phyloP scores from a whole-genome alignment of 1,284 basidiomycete species.

The Naganishia sp. region DNA sequence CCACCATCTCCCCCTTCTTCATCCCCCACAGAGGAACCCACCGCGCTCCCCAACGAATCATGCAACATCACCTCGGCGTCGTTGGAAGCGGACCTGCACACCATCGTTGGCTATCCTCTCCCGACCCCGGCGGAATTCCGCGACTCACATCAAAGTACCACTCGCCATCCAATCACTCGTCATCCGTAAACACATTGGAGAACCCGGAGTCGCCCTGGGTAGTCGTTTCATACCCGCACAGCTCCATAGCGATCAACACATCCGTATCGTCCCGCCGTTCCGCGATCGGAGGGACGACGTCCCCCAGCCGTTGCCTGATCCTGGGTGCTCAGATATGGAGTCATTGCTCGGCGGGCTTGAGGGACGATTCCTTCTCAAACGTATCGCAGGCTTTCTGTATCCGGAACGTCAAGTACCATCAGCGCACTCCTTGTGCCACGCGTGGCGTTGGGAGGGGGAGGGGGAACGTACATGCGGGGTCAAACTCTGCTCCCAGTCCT shows the following conservation, averaged over 20 bases:
- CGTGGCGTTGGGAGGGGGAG: no score
- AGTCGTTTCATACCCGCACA: slow-evolving; percentile 55
- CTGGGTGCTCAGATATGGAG: slow-evolving; percentile 47
- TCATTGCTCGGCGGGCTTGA: slow-evolving; percentile 52
- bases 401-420: slow-evolving; percentile 32
- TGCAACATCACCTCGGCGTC: slow-evolving; percentile 45
- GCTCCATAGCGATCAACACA: slow-evolving; percentile 51
- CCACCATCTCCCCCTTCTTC: slow-evolving; percentile 52
- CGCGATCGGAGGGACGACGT: slow-evolving; percentile 40
- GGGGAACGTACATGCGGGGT: slow-evolving; percentile 55
- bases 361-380: slow-evolving; percentile 53
- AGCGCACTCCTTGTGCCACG: background rate
- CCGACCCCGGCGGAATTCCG: background rate
- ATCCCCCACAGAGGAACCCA: slow-evolving; percentile 43
- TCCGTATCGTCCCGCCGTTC: slow-evolving; percentile 49
- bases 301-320: slow-evolving; percentile 43
- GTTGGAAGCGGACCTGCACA: slow-evolving; percentile 48
- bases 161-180: slow-evolving; percentile 52
- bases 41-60: slow-evolving; percentile 40
- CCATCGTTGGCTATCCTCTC: background rate
- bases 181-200: slow-evolving; percentile 51
- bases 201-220: slow-evolving; percentile 47
- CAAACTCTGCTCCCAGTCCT: slow-evolving; percentile 51
- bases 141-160: slow-evolving; percentile 47
- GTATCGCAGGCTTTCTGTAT: slow-evolving; percentile 52